Conservation (phyloP, 108 stramenopile genomes). For the Nitzschia palea region DNA sequence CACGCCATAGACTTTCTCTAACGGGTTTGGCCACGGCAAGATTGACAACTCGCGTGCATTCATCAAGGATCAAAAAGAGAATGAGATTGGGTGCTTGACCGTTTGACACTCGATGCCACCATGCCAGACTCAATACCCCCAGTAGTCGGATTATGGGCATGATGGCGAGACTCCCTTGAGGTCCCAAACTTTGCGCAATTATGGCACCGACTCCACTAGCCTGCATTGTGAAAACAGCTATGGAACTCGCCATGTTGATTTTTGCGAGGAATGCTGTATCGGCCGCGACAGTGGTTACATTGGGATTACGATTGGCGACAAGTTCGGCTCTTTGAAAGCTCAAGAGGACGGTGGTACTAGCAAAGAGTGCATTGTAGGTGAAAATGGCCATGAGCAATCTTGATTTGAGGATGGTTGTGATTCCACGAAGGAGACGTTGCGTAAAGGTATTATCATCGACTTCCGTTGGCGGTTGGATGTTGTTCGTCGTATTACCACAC, state of each 20-base stretch:
- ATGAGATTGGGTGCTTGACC: constrained; percentile 78
- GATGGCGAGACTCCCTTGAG: constrained; percentile 70
- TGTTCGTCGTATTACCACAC: too few relatives aligned
- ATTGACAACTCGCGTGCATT: constrained; percentile 86
- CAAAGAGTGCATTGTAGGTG: constrained; percentile 90
- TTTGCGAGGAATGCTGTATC: constrained; percentile 90
- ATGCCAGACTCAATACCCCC: constrained; percentile 65
- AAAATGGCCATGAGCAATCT: constrained; percentile 88
- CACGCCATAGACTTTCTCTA: constrained; percentile 85
- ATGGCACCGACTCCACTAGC: constrained; percentile 77
- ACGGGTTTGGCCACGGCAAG: constrained; percentile 89
- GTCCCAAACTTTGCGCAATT: constrained; percentile 64
- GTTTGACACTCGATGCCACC: constrained; percentile 73
- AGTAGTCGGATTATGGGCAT: constrained; percentile 79
- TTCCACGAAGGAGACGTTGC: constrained; percentile 76
- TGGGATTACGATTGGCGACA: constrained; percentile 61
- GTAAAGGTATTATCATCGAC: constrained; percentile 79
- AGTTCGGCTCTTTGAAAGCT: constrained; percentile 88
- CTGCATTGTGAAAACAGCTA: constrained; percentile 83
- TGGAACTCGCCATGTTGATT: constrained; percentile 77
- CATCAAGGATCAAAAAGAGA: constrained; percentile 80
- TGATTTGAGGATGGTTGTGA: constrained; percentile 82
- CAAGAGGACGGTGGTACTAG: constrained; percentile 75
- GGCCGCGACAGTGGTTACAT: constrained; percentile 46
- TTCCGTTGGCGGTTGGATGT: not conserved